phyloP scores from a whole-genome alignment of 371 early-diverging fungal genomes.

The Rhizopus stolonifer region DNA sequence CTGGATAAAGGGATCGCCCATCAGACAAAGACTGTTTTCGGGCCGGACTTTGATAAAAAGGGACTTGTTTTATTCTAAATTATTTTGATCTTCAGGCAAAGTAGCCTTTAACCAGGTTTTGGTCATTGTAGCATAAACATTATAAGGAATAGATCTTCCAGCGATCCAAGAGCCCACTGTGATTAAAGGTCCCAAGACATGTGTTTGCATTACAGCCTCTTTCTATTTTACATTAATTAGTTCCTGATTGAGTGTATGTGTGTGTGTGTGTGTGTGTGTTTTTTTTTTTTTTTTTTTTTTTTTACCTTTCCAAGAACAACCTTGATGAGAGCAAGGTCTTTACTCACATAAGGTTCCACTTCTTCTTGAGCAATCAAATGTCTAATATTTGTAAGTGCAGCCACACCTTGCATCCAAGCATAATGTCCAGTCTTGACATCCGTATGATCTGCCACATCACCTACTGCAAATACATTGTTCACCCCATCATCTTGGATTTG shows the following conservation, averaged over 20 bases:
- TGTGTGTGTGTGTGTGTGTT: no score
- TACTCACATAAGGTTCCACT: conserved; percentile 37
- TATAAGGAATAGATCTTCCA: conserved; percentile 35
- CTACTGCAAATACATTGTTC: conserved; percentile 68
- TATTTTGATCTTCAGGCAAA: no score
- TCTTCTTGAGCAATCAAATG: conserved; percentile 29
- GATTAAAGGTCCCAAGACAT: conserved; percentile 32
- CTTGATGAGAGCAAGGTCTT: conserved; percentile 39
- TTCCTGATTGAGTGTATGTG: no score
- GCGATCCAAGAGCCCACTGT: conserved; percentile 43
- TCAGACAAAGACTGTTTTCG: no score
- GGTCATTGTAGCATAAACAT: conserved; percentile 31
- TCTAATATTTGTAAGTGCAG: conserved; percentile 30
- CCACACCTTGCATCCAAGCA: conserved; percentile 47
- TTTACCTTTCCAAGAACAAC: conserved; percentile 37
- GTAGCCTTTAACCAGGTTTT: conserved; percentile 28
- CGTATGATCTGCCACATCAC: conserved; percentile 56
- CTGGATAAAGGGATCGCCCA: no score
- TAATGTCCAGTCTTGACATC: conserved; percentile 56
- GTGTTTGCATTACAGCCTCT: conserved; percentile 42
- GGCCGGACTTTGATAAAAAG: no score
- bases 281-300: no score
- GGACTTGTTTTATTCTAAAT: no score
- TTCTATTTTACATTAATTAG: conserved; percentile 18
- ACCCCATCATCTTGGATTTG: conserved; percentile 63